A percentile compares a stretch with the other conserved stretches of the same genome.
phyloP scores from a whole-genome alignment of 331 rosid species.

The Spiraea crenata region DNA sequence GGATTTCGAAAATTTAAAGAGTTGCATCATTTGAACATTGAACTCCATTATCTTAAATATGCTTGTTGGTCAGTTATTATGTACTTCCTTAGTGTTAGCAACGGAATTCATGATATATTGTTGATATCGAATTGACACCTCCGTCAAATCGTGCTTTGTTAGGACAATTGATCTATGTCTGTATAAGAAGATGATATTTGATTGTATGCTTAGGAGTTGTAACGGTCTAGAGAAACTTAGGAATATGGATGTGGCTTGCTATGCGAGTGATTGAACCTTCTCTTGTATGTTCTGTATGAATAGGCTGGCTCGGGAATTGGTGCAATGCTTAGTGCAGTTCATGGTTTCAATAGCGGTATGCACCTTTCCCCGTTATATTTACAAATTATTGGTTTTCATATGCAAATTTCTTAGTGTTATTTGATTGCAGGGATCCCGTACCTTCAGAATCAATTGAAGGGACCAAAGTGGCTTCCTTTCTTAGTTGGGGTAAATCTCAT shows the following conservation, averaged over 20 bases:
- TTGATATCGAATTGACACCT: not conserved
- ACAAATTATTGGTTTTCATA: not conserved
- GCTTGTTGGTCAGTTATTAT: not conserved
- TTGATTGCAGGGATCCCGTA: constrained; percentile 70
- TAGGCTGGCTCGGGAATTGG: constrained; percentile 91
- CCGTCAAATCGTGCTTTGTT: not conserved
- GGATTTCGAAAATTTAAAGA: not conserved
- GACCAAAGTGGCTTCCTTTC: constrained; percentile 98
- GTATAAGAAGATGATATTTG: not conserved
- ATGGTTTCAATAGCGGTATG: constrained; percentile 63
- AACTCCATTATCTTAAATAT: not conserved
- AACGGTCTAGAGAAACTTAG: not conserved
- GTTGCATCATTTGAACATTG: not conserved
- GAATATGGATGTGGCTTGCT: not conserved
- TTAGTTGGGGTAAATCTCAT: constrained; percentile 62
- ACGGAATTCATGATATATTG: not conserved
- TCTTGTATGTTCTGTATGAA: constrained; percentile 16
- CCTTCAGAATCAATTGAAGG: constrained; percentile 74
- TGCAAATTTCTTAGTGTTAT: constrained; percentile 30
- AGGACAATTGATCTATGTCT: not conserved
- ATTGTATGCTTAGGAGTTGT: not conserved
- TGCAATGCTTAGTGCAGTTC: constrained; percentile 70
- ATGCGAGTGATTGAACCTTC: not conserved
- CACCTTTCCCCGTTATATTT: not conserved
- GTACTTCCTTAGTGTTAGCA: not conserved